Evolutionary conservation across 441 rosid species (phyloP).

Genomic region (Jatropha multifida): DNA sequence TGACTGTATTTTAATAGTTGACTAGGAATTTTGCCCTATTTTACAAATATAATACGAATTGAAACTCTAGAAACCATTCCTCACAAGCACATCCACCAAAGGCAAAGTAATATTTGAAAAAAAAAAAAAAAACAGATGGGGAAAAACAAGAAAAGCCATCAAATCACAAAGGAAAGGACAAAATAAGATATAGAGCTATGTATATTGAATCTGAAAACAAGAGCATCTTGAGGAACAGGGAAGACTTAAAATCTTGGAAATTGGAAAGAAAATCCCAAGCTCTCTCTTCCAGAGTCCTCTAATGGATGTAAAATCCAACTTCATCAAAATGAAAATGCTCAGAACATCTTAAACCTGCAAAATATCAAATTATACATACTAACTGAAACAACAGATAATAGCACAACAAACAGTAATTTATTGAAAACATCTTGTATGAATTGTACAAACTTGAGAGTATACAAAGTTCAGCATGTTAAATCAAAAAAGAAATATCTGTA

Average conservation of each 20-base stretch:
- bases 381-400: neutral
- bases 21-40: too few relatives aligned
- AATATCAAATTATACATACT: neutral
- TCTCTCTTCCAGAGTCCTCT: neutral
- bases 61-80: too few relatives aligned
- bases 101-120: too few relatives aligned
- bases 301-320: neutral
- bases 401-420: conserved; percentile 11
- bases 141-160: neutral
- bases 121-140: neutral
- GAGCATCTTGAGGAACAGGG: neutral
- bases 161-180: neutral
- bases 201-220: too few relatives aligned
- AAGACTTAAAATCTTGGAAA: neutral
- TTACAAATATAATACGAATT: too few relatives aligned
- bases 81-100: too few relatives aligned
- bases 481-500: neutral
- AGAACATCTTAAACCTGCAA: neutral
- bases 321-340: neutral
- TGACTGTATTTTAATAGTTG: too few relatives aligned
- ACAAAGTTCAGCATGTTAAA: conserved; percentile 17
- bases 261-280: neutral
- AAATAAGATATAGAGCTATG: too few relatives aligned
- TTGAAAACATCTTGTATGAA: conserved; percentile 11
- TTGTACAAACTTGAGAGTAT: conserved; percentile 18